Percentiles rank a stretch among this genome's conserved stretches.
Evolutionary conservation across 768 basidiomycete species (phyloP).

Genomic region (Rhodotorula taiwanensis): DNA sequence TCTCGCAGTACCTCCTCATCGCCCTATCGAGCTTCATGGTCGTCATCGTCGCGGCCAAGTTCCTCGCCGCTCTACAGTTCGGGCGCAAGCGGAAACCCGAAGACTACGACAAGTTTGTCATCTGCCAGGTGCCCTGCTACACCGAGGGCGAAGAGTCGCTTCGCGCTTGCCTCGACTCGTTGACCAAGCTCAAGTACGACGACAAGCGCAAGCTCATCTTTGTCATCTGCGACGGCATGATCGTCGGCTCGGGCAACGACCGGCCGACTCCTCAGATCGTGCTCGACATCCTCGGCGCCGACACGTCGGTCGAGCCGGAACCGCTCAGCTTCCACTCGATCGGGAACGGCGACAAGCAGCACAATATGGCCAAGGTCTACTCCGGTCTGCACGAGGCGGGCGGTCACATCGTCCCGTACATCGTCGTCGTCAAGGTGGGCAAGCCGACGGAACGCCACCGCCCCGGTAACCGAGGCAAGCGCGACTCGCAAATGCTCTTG

Average conservation of each 20-base stretch:
- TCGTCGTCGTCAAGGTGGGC: conserved; percentile 81
- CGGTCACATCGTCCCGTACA: conserved; percentile 91
- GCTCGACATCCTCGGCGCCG: conserved; percentile 89
- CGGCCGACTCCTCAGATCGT: conserved; percentile 93
- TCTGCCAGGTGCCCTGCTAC: conserved; percentile 94
- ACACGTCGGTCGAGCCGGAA: conserved; percentile 86
- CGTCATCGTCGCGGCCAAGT: conserved; percentile 90
- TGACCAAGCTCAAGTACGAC: conserved; percentile 91
- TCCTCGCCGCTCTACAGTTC: conserved; percentile 83
- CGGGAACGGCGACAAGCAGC: conserved; percentile 85
- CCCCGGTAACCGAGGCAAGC: conserved; percentile 96
- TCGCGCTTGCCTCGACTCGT: conserved; percentile 80
- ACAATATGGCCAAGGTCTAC: conserved; percentile 79
- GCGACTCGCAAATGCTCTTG: conserved; percentile 90
- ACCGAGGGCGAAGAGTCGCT: conserved; percentile 88
- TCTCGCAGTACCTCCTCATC: conserved; percentile 84
- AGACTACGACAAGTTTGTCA: conserved; percentile 93
- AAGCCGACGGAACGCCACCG: conserved; percentile 87
- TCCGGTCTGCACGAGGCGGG: conserved; percentile 88
- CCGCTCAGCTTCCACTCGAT: conserved; percentile 88
- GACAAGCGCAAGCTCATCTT: conserved; percentile 94
- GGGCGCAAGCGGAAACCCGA: conserved; percentile 72
- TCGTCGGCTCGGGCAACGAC: conserved; percentile 94
- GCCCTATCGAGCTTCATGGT: conserved; percentile 88
- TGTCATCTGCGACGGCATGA: conserved; percentile 95